phyloP scores from a whole-genome alignment of 495 filamentous ascomycete species.

The Trichoderma parareesei region DNA sequence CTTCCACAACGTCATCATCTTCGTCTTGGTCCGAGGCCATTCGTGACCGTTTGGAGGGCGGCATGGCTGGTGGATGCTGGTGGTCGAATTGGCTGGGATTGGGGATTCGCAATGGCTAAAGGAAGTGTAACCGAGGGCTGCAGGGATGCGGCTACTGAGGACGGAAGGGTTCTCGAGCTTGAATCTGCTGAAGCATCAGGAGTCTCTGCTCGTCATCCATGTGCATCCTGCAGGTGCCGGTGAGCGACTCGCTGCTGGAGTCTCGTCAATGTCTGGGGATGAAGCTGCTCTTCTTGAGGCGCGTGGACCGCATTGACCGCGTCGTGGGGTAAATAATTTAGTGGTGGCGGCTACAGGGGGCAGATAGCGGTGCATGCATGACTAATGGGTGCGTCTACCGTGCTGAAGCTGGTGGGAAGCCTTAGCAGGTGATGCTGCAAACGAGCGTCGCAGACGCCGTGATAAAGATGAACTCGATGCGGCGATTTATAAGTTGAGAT shows the following conservation, averaged over 20 bases:
- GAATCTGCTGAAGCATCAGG: not conserved
- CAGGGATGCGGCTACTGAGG: not conserved
- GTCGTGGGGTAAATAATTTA: constrained; percentile 2
- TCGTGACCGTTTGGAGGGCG: not conserved
- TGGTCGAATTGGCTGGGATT: not conserved
- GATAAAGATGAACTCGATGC: too few species aligned
- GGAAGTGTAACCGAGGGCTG: not conserved
- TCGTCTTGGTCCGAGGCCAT: not conserved
- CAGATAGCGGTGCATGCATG: too few species aligned
- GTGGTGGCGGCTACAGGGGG: not conserved
- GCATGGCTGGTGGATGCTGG: not conserved
- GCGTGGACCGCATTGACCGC: not conserved
- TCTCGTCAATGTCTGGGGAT: not conserved
- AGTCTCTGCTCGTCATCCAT: not conserved
- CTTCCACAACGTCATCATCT: not conserved
- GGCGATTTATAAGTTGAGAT: too few species aligned
- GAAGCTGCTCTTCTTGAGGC: not conserved
- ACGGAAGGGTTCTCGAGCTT: not conserved
- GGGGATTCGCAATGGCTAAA: not conserved
- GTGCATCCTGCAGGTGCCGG: not conserved
- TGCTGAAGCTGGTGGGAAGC: too few species aligned
- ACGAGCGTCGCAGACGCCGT: too few species aligned
- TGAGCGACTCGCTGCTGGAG: not conserved
- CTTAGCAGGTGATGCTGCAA: too few species aligned
- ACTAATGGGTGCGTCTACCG: too few species aligned